Percentiles rank a stretch among this genome's conserved stretches.
phyloP scores from a whole-genome alignment of 108 stramenopile species.

The Cyclostephanos invisitatus region DNA sequence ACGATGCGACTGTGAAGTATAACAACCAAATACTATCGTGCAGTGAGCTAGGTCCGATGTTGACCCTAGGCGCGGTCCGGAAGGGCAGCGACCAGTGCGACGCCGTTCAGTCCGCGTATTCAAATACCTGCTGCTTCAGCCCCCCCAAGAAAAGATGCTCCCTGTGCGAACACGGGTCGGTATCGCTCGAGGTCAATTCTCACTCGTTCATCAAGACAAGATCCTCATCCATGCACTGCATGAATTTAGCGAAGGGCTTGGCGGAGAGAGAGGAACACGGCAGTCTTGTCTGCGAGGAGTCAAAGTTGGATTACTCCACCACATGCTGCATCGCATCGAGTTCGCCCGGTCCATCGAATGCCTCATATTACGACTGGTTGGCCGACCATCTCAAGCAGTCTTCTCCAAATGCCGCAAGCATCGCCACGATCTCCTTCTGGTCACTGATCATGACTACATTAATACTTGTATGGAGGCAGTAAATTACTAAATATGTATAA shows the following conservation, averaged over 20 bases:
- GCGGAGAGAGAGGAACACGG: conserved; percentile 44
- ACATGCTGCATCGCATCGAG: conserved; percentile 33
- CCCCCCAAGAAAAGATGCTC: conserved; percentile 37
- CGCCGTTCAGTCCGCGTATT: conserved; percentile 40
- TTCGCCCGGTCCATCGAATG: conserved; percentile 1
- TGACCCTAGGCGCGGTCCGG: conserved; percentile 25
- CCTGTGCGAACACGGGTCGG: conserved; percentile 36
- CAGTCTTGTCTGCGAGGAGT: conserved; percentile 29
- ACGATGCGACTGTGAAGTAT: conserved; percentile 44
- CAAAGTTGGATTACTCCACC: conserved; percentile 37
- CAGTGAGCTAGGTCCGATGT: conserved; percentile 37
- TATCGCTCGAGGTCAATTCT: conserved; percentile 29
- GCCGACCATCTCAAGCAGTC: background rate
- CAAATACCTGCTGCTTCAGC: conserved; percentile 41
- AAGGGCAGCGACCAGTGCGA: conserved; percentile 45
- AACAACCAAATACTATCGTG: conserved; percentile 48
- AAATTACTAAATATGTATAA: background rate
- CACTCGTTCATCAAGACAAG: conserved; percentile 41
- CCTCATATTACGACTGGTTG: conserved; percentile 17
- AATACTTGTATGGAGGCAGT: background rate
- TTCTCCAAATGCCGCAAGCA: conserved; percentile 2
- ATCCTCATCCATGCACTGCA: conserved; percentile 34
- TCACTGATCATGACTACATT: background rate
- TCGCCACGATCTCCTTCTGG: background rate
- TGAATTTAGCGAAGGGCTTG: conserved; percentile 21